phyloP scores from a whole-genome alignment of 1,139 yeast genomes.

The Sugiyamaella grinbergsii region DNA sequence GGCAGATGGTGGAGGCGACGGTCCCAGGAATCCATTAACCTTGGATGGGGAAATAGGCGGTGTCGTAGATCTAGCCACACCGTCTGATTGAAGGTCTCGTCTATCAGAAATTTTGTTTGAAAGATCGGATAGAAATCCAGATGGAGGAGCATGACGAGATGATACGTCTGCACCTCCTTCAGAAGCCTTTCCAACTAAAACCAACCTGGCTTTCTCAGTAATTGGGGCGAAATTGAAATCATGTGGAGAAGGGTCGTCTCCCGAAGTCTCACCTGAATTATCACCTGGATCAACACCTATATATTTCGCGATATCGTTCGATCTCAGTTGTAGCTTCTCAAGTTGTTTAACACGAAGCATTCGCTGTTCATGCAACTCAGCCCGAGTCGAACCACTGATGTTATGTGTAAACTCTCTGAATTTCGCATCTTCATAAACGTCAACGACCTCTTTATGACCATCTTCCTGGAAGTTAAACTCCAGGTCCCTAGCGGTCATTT shows the following conservation, averaged over 20 bases:
- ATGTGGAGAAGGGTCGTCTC: conserved; percentile 4
- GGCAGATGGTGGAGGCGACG: conserved; percentile 42
- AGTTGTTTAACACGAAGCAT: conserved; percentile 35
- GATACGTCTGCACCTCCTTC: conserved; percentile 21
- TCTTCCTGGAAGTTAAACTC: conserved; percentile 75
- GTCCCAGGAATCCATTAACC: conserved; percentile 20
- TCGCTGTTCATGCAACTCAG: conserved; percentile 36
- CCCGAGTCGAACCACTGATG: conserved; percentile 26
- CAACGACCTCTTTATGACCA: conserved; percentile 24
- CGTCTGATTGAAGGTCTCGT: conserved; percentile 4
- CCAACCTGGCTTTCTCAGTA: conserved; percentile 33
- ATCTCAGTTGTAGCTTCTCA: conserved; percentile 38
- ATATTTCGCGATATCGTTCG: conserved; percentile 39
- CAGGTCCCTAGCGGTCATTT: conserved; percentile 78
- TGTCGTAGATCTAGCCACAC: conserved; percentile 20
- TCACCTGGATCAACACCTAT: conserved; percentile 21
- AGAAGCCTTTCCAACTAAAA: conserved; percentile 28
- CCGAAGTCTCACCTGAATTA: too few species aligned
- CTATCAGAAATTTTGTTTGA: conserved; percentile 18
- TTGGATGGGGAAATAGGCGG: conserved; percentile 21
- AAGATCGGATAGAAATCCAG: conserved; percentile 23
- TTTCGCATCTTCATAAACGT: conserved; percentile 27
- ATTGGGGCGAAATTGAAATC: conserved; percentile 20
- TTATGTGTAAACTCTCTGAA: conserved; percentile 21
- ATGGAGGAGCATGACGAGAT: conserved; percentile 12